A percentile compares a stretch with the other conserved stretches of the same genome.
Conservation (phyloP, 345 rosid genomes). For the Sonneratia alba region DNA sequence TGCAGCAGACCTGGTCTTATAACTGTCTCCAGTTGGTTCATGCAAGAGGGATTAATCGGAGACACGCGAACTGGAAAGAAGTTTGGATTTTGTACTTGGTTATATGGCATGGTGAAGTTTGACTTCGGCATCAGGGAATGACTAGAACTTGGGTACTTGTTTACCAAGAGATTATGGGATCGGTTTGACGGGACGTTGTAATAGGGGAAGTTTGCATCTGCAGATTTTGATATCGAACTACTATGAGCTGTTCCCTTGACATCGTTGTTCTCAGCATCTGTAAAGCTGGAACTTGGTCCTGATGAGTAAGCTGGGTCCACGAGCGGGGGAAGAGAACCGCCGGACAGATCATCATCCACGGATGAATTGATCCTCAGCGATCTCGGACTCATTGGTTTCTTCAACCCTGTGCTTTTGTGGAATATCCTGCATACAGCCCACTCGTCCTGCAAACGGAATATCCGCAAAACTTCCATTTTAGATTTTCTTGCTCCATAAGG, state of each 20-base stretch:
- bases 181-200: not conserved
- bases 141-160: not conserved
- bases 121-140: not conserved
- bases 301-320: conserved; percentile 24
- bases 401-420: conserved; percentile 54
- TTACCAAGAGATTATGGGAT: not conserved
- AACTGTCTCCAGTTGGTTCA: not conserved
- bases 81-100: not conserved
- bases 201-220: not conserved
- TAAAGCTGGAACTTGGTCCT: conserved; percentile 22
- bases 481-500: not conserved
- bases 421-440: conserved; percentile 94
- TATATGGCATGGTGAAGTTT: not conserved
- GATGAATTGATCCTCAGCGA: conserved; percentile 20
- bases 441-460: conserved; percentile 48
- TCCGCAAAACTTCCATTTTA: not conserved
- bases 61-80: not conserved
- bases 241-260: conserved; percentile 15
- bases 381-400: conserved; percentile 19
- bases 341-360: conserved; percentile 35
- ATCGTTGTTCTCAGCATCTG: conserved; percentile 10
- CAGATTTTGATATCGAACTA: not conserved
- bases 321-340: conserved; percentile 45
- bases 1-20: not conserved
- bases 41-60: not conserved